A percentile compares a stretch with the other conserved stretches of the same genome.
phyloP scores from a whole-genome alignment of 345 rosid species.

The Eucalyptus melliodora region DNA sequence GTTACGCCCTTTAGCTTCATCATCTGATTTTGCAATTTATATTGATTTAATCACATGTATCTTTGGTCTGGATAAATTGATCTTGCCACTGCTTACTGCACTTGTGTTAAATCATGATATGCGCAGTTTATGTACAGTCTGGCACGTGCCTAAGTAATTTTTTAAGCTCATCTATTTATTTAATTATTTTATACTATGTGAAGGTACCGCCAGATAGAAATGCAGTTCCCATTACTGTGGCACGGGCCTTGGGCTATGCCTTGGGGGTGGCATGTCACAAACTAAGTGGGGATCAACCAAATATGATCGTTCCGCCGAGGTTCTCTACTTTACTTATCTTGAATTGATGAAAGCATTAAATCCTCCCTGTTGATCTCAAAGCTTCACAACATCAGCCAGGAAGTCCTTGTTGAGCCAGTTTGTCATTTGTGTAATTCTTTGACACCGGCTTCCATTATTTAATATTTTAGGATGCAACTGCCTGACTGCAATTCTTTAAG shows the following conservation, averaged over 20 bases:
- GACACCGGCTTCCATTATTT: background rate
- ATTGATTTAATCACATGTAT: background rate
- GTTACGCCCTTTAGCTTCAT: background rate
- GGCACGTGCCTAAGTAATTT: background rate
- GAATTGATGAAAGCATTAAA: background rate
- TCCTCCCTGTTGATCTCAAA: background rate
- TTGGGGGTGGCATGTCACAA: constrained; percentile 59
- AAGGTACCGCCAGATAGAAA: constrained; percentile 91
- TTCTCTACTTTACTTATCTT: constrained; percentile 49
- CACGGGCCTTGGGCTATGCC: constrained; percentile 72
- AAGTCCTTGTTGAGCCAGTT: background rate
- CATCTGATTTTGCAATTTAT: background rate
- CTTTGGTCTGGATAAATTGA: background rate
- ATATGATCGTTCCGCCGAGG: constrained; percentile 56
- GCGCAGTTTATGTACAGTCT: background rate
- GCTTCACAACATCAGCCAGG: background rate
- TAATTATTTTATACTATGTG: background rate
- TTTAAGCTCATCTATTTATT: background rate
- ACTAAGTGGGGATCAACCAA: constrained; percentile 23
- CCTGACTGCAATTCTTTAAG: background rate
- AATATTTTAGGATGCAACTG: background rate
- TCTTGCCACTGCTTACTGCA: background rate
- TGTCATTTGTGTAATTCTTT: background rate
- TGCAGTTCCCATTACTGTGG: constrained; percentile 76
- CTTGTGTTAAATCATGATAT: background rate